Evolutionary conservation across 352 stramenopile genomes (phyloP).

Genomic region (Pythium grandisporangium): DNA sequence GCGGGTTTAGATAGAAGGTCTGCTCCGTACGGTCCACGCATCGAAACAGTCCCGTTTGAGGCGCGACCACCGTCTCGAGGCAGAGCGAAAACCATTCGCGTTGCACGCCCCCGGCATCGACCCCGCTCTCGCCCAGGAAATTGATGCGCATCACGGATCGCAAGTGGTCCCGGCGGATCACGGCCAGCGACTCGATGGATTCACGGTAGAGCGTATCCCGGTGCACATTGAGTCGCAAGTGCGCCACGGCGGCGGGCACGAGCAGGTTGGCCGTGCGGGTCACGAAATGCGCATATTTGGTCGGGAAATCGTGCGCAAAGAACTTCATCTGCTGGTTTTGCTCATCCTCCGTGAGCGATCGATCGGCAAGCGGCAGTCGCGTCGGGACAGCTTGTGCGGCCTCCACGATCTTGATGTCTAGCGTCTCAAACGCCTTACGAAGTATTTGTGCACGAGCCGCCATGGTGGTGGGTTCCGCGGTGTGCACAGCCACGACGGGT

Average conservation of each 20-base stretch:
- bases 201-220: conserved; percentile 20
- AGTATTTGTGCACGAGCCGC: neutral
- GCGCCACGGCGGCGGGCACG: conserved; percentile 9
- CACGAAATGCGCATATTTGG: conserved; percentile 29
- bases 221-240: conserved; percentile 17
- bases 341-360: conserved; percentile 1
- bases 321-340: conserved; percentile 4
- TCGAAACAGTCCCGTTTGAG: conserved; percentile 14
- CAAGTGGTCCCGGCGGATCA: conserved; percentile 14
- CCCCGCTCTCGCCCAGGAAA: conserved; percentile 42
- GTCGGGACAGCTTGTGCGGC: conserved; percentile 4
- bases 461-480: neutral
- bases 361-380: conserved; percentile 5
- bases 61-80: conserved; percentile 19
- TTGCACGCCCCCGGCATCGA: conserved; percentile 55
- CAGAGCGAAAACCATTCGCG: conserved; percentile 60
- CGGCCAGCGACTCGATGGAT: conserved; percentile 19
- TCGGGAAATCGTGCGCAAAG: conserved; percentile 16
- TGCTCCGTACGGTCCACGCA: conserved; percentile 21
- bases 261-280: conserved; percentile 8
- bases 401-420: conserved; percentile 5
- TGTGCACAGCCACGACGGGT: no score
- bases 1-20: conserved; percentile 22
- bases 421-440: neutral
- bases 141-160: conserved; percentile 37